phyloP scores from a whole-genome alignment of 192 early-diverging fungal species.

The Dispira parvispora region DNA sequence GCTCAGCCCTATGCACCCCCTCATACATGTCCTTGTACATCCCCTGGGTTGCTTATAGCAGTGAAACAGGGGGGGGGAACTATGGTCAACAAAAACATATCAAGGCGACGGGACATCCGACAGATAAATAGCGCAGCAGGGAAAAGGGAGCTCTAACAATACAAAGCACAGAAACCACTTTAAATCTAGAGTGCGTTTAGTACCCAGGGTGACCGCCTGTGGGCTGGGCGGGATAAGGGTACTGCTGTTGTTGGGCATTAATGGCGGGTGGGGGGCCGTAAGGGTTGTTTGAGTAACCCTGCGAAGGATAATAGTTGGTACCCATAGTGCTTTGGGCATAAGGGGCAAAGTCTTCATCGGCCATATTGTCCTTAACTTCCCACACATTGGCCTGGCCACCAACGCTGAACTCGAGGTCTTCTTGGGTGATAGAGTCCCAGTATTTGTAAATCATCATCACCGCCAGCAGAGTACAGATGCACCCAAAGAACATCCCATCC shows the following conservation, averaged over 20 bases:
- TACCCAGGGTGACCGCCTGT: background rate
- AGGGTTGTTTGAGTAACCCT: constrained; percentile 5
- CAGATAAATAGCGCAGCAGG: no score
- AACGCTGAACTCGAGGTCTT: constrained; percentile 87
- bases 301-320: background rate
- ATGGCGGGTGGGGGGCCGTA: constrained; percentile 3
- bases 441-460: constrained; percentile 99
- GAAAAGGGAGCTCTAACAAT: background rate
- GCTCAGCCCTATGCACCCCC: background rate
- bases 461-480: constrained; percentile 70
- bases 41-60: no score
- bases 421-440: constrained; percentile 98
- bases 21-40: no score
- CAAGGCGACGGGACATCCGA: no score
- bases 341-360: constrained; percentile 9
- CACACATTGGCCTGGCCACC: constrained; percentile 59
- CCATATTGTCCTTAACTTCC: constrained; percentile 52
- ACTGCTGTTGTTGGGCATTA: background rate
- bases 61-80: background rate
- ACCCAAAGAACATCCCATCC: constrained; percentile 94
- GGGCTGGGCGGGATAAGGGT: background rate
- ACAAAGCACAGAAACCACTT: background rate
- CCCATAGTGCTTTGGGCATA: constrained; percentile 9
- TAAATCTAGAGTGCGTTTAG: background rate
- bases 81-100: background rate